These are phyloP conservation scores for Pharus latifolius DNA, from an alignment of 176 grass and related monocot genomes.

Conservation along the genomic window DNA sequence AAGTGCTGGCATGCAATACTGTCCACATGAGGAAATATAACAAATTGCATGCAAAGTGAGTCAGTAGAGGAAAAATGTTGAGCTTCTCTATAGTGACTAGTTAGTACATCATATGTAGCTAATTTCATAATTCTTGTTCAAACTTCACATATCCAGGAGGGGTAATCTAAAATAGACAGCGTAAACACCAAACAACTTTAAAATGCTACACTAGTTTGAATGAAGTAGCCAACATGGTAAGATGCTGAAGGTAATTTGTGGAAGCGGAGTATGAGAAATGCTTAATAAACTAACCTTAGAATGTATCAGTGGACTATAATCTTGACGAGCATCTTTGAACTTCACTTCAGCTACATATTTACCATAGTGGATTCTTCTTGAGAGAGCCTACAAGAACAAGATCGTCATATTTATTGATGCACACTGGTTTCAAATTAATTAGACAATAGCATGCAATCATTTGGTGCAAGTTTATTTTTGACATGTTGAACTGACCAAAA, in stretches of 20 bases:
- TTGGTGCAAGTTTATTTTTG: background rate
- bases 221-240: background rate
- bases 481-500: background rate
- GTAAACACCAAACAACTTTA: background rate
- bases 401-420: background rate
- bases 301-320: conserved; percentile 63
- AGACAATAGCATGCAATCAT: background rate
- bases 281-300: conserved; percentile 47
- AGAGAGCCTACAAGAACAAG: conserved; percentile 47
- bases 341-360: conserved; percentile 97
- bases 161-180: background rate
- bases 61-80: background rate
- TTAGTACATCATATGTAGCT: background rate
- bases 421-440: background rate
- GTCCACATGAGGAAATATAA: background rate
- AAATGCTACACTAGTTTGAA: background rate
- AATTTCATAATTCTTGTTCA: background rate
- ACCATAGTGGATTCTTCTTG: conserved; percentile 83
- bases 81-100: background rate
- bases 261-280: background rate
- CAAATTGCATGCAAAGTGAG: background rate
- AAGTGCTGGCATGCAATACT: background rate
- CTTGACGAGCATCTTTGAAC: conserved; percentile 63
- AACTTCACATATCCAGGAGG: background rate
- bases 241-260: background rate